A percentile compares a stretch with the other conserved stretches of the same genome.
phyloP scores from a whole-genome alignment of 768 basidiomycete species.

The Suillus paluster region DNA sequence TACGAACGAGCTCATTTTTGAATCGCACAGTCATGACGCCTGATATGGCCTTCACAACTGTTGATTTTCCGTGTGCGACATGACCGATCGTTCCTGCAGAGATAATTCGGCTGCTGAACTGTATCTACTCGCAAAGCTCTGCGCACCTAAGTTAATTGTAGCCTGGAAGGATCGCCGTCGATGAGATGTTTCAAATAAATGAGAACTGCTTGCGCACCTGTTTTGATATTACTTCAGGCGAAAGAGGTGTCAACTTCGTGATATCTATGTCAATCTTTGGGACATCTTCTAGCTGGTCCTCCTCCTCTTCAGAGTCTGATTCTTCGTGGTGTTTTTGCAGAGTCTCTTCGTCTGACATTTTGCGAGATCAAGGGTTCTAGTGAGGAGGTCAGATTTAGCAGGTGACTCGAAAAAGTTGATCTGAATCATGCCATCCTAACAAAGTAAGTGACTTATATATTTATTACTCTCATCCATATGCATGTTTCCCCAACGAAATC shows the following conservation, averaged over 20 bases:
- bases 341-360: slow-evolving; percentile 75
- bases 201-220: slow-evolving; percentile 57
- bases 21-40: slow-evolving; percentile 98
- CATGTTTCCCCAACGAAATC: neutral
- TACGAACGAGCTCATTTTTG: slow-evolving; percentile 98
- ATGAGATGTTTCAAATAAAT: neutral
- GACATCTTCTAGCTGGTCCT: slow-evolving; percentile 54
- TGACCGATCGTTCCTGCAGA: slow-evolving; percentile 92
- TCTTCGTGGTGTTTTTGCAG: slow-evolving; percentile 65
- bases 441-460: neutral
- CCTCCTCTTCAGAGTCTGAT: slow-evolving; percentile 72
- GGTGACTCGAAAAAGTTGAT: slow-evolving; percentile 1
- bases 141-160: slow-evolving; percentile 87
- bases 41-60: slow-evolving; percentile 98
- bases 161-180: slow-evolving; percentile 55
- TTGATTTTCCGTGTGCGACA: slow-evolving; percentile 97
- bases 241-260: slow-evolving; percentile 83
- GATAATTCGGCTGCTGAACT: slow-evolving; percentile 1
- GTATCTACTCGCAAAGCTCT: neutral
- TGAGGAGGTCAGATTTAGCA: slow-evolving; percentile 1
- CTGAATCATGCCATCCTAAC: neutral
- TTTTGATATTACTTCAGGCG: slow-evolving; percentile 90
- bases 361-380: slow-evolving; percentile 3
- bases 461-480: neutral
- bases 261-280: slow-evolving; percentile 79